Base-by-base conservation (phyloP, 345 rosid genomes). In the Eucalyptus polyanthemos region DNA sequence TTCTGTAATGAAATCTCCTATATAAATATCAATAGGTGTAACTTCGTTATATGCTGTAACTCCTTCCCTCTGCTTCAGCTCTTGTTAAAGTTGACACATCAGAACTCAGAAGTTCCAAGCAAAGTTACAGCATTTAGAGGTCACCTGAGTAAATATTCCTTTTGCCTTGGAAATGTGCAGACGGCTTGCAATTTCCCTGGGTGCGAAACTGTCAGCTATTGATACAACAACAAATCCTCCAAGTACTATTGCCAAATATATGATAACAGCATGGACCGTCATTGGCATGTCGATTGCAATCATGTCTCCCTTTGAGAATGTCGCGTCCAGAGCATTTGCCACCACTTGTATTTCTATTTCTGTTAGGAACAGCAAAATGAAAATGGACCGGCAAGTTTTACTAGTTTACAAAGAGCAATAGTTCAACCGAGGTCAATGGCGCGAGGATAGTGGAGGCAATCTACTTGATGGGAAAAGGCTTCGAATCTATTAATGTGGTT, bases 281-380 rank as follows among this genome's bases (percentile, higher is more conserved):
- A 97, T 96, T 27, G 98, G 98, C 99, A 97, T 97, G 93, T 96
- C 96, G n/a, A 97, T 95, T 2, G 98, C 99, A 90, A 97, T 93
- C 16, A 98, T 93, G 86, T 97, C 99, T 72, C 98, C 99, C 93
- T 94, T 96, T 60, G 87, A 44, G 45, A 44, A 44, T 44, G 45
- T 44, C 10, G 45, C 45, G 45, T 44, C 45, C 45, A 44, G 45
- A 44, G 45, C 45, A 44, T 44, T 44, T 44, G 45, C 45, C 45
- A 44, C 45, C 45, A 44, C 45, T 44, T 44, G 45, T 44, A 44
- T 44, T 44, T 44, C 45, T 44, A 44, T 44, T 44, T 44, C 10
- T 44, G 10, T 8, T 8, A 44, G 10, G n/a, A n/a, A n/a, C 45
- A 44, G 45, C 45, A 44, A 44, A 44, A 3, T 44, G 45, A 44